Evolutionary conservation across 371 early-diverging fungal genomes (phyloP).

Genomic region (Apophysomyces sp.): DNA sequence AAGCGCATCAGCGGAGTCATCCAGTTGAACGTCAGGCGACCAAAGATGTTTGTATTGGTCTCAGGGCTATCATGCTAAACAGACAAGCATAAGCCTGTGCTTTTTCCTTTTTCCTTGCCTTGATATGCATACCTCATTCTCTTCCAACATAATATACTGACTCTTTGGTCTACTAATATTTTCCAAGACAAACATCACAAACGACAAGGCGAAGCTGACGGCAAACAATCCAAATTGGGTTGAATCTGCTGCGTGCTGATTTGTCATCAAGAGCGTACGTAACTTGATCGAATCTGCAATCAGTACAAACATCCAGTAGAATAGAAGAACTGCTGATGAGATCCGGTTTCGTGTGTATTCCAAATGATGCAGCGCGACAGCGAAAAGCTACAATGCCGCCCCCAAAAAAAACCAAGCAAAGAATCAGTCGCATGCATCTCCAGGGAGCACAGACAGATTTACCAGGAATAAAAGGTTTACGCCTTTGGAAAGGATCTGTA

Average conservation of each 20-base stretch:
- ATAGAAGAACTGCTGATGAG: constrained; percentile 68
- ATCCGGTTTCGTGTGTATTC: constrained; percentile 68
- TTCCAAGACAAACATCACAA: constrained; percentile 63
- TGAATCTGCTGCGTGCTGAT: constrained; percentile 28
- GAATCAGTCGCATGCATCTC: constrained; percentile 4
- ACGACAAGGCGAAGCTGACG: constrained; percentile 36
- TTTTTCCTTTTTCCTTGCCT: not conserved
- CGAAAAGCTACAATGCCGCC: constrained; percentile 55
- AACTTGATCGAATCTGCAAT: constrained; percentile 50
- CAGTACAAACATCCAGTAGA: constrained; percentile 77
- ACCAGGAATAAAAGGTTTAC: constrained; percentile 37
- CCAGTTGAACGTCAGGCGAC: constrained; percentile 86
- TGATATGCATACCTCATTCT: constrained; percentile 37
- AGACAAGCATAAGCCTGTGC: not conserved
- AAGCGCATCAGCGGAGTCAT: constrained; percentile 86
- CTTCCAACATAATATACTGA: constrained; percentile 61
- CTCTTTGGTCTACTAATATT: constrained; percentile 55
- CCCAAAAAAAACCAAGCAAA: constrained; percentile 7
- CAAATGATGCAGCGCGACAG: constrained; percentile 59
- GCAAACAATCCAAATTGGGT: constrained; percentile 43
- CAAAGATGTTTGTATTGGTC: constrained; percentile 83
- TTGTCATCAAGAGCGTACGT: constrained; percentile 53
- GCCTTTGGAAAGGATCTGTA: constrained; percentile 27
- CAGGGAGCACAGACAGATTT: constrained; percentile 13
- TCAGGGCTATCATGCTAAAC: constrained; percentile 65